Base-by-base conservation (phyloP, 1,139 yeast genomes). In the Suhomyces anneliseae region DNA sequence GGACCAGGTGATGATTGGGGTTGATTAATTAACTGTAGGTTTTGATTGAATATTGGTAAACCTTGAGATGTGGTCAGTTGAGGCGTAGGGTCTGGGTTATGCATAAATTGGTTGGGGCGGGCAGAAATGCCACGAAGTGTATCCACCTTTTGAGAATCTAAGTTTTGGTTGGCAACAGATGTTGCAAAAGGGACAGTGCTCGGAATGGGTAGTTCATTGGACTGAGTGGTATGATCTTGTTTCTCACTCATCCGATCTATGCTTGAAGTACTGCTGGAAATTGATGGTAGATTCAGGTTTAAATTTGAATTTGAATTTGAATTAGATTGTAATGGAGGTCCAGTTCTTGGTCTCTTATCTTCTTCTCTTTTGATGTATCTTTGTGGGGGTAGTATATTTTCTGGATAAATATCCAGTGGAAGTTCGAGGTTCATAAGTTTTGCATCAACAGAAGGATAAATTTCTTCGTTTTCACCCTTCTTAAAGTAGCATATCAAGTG, bases 401-500 rank as follows among this genome's bases (percentile, higher is more conserved):
- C 47, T 3, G 49, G 51, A 36, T 48, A 48, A 3, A 46, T 38
- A 9, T 51, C 47, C 4, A 52, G 54, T 42, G 63, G 55, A 12
- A 63, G 53, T 12, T 45, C 48, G 27, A 65, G 53, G 35, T 56
- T 50, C 39, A 53, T 56, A 34, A 65, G 48, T 26, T 48, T 42
- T 0, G 63, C 55, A 45, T 65, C 69, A 1, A 46, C 39, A 7
- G 60, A 46, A 3, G 69, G 68, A 2, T 37, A 10, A 11, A 36
- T 26, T 12, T 27, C 7, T 6, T 32, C 38, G 24, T 26, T 24
- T 6, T 29, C 43, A 12, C 40, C 29, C 8, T 40, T 42, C 8
- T 32, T 34, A 32, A 32, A 48, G 55, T 83, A 83, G 33, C 82
- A 72, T 31, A 83, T 81, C 43, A 83, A 61, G 55, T 83, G 88